Evolutionary conservation across 2,329 filamentous ascomycete species (phyloP), one percentile per base, ranked within the genome.

Genomic region (Orbilia oligospora): DNA sequence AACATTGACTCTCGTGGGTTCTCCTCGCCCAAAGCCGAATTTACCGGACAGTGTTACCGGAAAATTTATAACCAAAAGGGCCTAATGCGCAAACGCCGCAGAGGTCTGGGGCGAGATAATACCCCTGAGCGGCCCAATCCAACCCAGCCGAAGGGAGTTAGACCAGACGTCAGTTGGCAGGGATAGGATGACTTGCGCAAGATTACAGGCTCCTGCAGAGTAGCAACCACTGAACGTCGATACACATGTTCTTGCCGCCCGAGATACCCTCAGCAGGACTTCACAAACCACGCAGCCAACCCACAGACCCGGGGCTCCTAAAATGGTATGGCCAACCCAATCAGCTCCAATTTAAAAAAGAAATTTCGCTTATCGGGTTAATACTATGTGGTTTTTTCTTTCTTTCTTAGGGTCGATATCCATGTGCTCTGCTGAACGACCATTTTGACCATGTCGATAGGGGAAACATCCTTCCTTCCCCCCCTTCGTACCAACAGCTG

Each of bases 351-450:
- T 78, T 72, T 63, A 58, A 76, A 77, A 63, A 72, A 72, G 75
- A 72, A 78, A 78, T 78, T 78, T 72, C 75, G 68, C 75, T 72
- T 78, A 78, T 78, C 68, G 64, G 75, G 66, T 18, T 78, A 72
- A 72, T 78, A 68, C 61, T 77, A 71, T 58, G 8, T 10, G 14
- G 38, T 36, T 30, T 16, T 9, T 16, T 41, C 10, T 46, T 16
- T 53, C 68, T 27, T 41, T 71, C n/a, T 68, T 41, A 66, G 58
- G 14, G 56, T 56, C 58, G 36, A 36, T 55, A 49, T 18, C 48
- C 65, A 67, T 69, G 63, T 30, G 3, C 44, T 55, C 65, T 71
- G 41, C 24, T 70, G 65, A 24, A 65, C 56, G 14, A 22, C 67
- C 72, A 58, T 65, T 64, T 61, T 58, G 66, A 70, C 48, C 33